Percentiles rank a stretch among this genome's conserved stretches.
These are phyloP conservation scores for Venturia pyrina DNA, from an alignment of 2,329 filamentous ascomycete genomes.

Conservation along the genomic window DNA sequence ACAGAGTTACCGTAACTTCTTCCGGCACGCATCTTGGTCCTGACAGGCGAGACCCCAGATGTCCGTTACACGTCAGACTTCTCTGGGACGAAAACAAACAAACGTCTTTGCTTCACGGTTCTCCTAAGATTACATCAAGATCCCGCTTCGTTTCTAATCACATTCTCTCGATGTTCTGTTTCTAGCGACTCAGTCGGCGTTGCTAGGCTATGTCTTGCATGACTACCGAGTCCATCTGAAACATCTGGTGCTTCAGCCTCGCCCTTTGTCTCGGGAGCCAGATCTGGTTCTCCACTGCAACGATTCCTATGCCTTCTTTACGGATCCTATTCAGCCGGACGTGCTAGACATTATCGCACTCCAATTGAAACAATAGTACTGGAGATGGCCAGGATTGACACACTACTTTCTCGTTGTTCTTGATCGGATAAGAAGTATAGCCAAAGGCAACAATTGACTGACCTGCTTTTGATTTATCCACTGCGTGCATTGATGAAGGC, in stretches of 20 bases:
- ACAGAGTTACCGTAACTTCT: no score
- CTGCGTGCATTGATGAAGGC: not conserved
- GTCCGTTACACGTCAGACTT: not conserved
- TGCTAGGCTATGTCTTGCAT: not conserved
- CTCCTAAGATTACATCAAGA: not conserved
- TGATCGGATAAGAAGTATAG: no score
- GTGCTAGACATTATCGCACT: no score
- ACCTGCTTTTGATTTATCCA: no score
- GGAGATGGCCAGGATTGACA: no score
- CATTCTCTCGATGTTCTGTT: not conserved
- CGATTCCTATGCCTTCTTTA: no score
- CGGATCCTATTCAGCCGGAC: no score
- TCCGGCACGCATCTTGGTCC: not conserved
- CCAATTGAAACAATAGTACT: no score
- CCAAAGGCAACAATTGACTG: no score
- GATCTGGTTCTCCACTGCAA: no score
- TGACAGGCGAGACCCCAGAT: not conserved
- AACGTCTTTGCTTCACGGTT: not conserved
- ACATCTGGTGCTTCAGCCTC: not conserved
- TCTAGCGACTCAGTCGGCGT: not conserved
- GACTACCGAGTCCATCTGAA: not conserved
- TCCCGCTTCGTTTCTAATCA: not conserved
- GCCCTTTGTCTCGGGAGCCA: not conserved
- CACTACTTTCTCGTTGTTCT: no score
- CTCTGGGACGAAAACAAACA: not conserved